Evolutionary conservation across 1,284 basidiomycete genomes (phyloP).

Genomic region (Sanghuangporus weigelae): DNA sequence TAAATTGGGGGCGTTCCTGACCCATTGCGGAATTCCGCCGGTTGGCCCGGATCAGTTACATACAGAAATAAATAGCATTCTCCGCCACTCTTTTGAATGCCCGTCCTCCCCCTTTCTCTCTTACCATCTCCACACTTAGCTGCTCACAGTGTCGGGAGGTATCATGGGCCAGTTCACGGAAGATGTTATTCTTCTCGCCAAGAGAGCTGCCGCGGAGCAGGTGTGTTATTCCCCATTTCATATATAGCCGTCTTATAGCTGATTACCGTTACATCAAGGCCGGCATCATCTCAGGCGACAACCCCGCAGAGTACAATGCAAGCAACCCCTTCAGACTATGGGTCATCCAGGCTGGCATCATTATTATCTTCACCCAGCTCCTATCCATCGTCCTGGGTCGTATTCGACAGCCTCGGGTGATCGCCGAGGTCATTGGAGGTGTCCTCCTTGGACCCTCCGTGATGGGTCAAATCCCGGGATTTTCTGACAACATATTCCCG

Average conservation of each 20-base stretch:
- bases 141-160: neutral
- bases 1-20: too few species aligned
- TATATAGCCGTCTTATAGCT: neutral
- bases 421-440: slow-evolving; percentile 84
- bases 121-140: neutral
- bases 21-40: neutral
- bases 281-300: slow-evolving; percentile 60
- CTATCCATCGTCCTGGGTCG: slow-evolving; percentile 57
- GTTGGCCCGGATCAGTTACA: too few species aligned
- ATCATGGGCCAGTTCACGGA: slow-evolving; percentile 39
- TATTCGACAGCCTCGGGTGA: slow-evolving; percentile 81
- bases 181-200: slow-evolving; percentile 29
- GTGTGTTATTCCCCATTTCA: slow-evolving; percentile 24
- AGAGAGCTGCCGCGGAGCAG: slow-evolving; percentile 44
- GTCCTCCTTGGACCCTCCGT: slow-evolving; percentile 76
- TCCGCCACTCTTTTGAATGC: neutral
- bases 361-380: slow-evolving; percentile 70
- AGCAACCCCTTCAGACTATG: slow-evolving; percentile 74
- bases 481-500: slow-evolving; percentile 74
- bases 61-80: neutral
- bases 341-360: slow-evolving; percentile 78
- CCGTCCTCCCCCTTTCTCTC: neutral
- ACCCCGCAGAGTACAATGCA: slow-evolving; percentile 56
- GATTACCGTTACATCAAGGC: slow-evolving; percentile 31
- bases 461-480: slow-evolving; percentile 71